Evolutionary conservation across 352 stramenopile genomes (phyloP), one percentile per base, ranked within the genome.

Genomic region (Globisporangium okanoganense): DNA sequence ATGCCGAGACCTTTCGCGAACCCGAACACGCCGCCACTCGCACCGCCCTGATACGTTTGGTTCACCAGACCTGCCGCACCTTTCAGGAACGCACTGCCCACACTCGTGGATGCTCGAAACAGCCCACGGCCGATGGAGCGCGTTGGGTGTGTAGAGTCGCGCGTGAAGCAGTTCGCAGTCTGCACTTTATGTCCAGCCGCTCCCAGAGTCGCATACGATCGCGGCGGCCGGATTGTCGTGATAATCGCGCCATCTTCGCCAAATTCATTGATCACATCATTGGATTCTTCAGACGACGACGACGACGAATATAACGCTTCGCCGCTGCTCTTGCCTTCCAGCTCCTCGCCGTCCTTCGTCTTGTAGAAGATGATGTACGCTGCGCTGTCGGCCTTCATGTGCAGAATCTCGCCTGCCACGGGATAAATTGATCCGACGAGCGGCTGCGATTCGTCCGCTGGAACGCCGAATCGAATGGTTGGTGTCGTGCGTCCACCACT

Each of bases 331-430:
- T 78, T 61, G 10, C 38, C 54, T 9, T 48, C 77, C 18, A 67
- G 70, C 9, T 87, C 79, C 13, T 89, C 81, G 10, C 56, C 47
- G 9, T 68, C 56, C 43, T 58, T 60, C 7, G 66, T 75, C 65
- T 95, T 95, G 73, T 94, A 95, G 47, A 94, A 95, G 41, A 95
- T 92, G 50, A 95, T 95, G 65, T 95, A 95, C 10, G 86, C 82
- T 16, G 73, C 79, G 44, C 87, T 87, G 24, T 94, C 86, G 27
- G 86, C 78, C 50, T 79, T 83, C 57, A 90, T 72, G 5, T 78
- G 78, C 24, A 94, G 59, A 38, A 90, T 68, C 57, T 95, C 86
- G 3, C 86, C 86, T 35, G 79, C 66, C n/a, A 94, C 62, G 0
- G 83, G 82, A 41, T 85, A 91, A 44, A 92, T 92, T 27, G 73